Percentiles rank a stretch among this genome's conserved stretches.
phyloP scores from a whole-genome alignment of 345 rosid species.

The Aquilaria malaccensis region DNA sequence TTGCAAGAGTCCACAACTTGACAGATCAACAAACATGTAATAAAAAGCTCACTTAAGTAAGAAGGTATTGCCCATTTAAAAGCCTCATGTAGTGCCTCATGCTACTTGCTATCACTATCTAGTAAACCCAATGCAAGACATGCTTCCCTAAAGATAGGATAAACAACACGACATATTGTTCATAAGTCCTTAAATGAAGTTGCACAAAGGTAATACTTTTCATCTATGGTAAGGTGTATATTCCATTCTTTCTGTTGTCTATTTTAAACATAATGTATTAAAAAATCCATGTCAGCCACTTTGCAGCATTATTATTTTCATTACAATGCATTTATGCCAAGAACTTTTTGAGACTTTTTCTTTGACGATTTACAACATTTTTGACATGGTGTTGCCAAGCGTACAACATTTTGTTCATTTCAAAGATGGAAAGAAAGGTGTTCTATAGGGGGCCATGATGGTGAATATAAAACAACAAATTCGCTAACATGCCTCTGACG shows the following conservation, averaged over 20 bases:
- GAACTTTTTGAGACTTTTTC: too few relatives aligned
- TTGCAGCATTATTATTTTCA: too few relatives aligned
- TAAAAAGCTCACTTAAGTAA: neutral
- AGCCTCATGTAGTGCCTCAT: neutral
- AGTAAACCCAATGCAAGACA: too few relatives aligned
- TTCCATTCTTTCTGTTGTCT: neutral
- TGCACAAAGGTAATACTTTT: neutral
- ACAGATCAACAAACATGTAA: too few relatives aligned
- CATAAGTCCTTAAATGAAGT: neutral
- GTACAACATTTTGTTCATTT: neutral
- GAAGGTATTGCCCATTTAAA: neutral
- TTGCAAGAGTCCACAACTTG: neutral
- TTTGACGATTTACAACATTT: too few relatives aligned
- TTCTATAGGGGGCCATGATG: neutral
- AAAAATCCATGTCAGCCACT: too few relatives aligned
- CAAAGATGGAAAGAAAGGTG: neutral
- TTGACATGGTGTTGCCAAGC: too few relatives aligned
- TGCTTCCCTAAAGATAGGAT: too few relatives aligned
- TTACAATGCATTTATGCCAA: too few relatives aligned
- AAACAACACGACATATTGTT: neutral
- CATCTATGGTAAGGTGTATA: too few relatives aligned
- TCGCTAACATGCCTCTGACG: neutral
- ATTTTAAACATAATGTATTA: neutral
- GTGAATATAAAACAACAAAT: neutral
- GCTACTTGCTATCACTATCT: too few relatives aligned